phyloP scores from a whole-genome alignment of 2,329 filamentous ascomycete species.

The Acrocalymma vagum region DNA sequence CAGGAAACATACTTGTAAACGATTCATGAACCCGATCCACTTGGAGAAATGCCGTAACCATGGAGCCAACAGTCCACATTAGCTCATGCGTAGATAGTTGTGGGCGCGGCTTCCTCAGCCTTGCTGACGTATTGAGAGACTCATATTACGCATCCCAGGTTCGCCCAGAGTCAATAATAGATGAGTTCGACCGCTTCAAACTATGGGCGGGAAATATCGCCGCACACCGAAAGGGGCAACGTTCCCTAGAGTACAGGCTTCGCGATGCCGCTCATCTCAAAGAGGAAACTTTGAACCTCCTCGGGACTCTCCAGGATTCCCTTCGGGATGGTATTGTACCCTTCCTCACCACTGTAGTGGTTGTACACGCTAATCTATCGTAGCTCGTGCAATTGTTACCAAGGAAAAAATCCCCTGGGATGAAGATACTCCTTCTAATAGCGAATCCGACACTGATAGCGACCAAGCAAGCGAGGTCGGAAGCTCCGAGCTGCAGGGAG shows the following conservation, averaged over 20 bases:
- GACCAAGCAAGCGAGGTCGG: no score
- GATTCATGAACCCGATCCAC: no score
- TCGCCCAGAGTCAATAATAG: constrained; percentile 13
- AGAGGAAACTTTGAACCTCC: constrained; percentile 21
- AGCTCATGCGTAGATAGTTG: constrained; percentile 6
- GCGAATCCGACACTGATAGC: constrained; percentile 16
- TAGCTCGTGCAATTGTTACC: constrained; percentile 19
- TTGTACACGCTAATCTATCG: neutral
- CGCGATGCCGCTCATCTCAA: constrained; percentile 40
- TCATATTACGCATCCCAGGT: constrained; percentile 20
- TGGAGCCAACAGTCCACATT: constrained; percentile 3
- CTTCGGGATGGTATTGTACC: constrained; percentile 23
- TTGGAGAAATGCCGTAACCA: no score
- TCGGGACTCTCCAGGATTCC: constrained; percentile 26
- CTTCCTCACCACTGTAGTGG: neutral
- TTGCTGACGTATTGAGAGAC: constrained; percentile 12
- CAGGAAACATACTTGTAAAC: no score
- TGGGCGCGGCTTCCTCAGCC: constrained; percentile 19
- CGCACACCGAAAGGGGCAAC: constrained; percentile 38
- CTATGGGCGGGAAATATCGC: constrained; percentile 46
- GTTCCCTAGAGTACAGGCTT: constrained; percentile 43
- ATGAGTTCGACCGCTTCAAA: constrained; percentile 40
- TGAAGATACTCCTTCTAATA: constrained; percentile 18
- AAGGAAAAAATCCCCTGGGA: constrained; percentile 30
- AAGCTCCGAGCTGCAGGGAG: constrained; percentile 8